Conservation (phyloP, 306 rosid genomes). For the Corylus heterophylla region DNA sequence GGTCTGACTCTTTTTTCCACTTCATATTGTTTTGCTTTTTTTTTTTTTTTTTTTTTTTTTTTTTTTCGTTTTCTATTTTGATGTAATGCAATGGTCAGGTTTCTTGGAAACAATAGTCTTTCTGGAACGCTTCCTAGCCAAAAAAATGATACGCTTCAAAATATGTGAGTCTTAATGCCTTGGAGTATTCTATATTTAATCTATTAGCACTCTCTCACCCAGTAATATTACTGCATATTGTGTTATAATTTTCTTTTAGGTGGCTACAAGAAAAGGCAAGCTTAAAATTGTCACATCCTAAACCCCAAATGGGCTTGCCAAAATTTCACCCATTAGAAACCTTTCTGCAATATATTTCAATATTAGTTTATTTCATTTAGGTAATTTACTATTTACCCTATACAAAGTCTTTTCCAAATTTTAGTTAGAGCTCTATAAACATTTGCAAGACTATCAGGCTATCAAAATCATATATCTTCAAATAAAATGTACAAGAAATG, state of each 20-base stretch:
- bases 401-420: neutral
- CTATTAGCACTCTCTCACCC: too few relatives aligned
- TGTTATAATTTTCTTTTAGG: neutral
- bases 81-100: slow-evolving; percentile 12
- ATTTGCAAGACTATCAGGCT: neutral
- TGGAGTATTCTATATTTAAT: neutral
- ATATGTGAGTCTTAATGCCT: slow-evolving; percentile 20
- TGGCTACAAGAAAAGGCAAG: neutral
- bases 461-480: neutral
- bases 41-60: too few relatives aligned
- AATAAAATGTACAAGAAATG: neutral
- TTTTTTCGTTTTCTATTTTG: neutral
- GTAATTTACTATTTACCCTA: neutral
- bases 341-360: neutral
- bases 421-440: neutral
- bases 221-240: neutral
- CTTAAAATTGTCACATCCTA: neutral
- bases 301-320: neutral
- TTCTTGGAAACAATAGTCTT: slow-evolving; percentile 41
- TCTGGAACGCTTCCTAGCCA: slow-evolving; percentile 30
- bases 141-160: slow-evolving; percentile 9
- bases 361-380: neutral
- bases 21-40: neutral
- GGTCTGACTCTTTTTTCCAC: neutral
- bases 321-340: neutral